Conservation (phyloP, 31 red algal genomes). For the Porphyra umbilicalis region DNA sequence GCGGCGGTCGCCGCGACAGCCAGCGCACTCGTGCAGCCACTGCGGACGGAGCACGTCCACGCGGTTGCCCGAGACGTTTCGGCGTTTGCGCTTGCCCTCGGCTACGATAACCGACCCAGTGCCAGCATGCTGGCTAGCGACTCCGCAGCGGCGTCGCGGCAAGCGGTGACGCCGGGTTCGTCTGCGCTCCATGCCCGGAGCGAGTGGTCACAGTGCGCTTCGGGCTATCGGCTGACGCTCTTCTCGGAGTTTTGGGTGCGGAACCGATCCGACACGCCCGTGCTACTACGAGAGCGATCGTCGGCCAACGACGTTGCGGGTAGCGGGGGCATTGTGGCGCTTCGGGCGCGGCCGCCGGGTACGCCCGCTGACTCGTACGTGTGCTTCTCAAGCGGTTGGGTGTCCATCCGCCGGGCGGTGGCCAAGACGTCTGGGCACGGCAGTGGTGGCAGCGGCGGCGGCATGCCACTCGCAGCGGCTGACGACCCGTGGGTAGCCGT, state of each 20-base stretch:
- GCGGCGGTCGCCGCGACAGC: neutral
- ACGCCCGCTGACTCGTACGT: conserved; percentile 39
- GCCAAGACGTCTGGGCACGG: neutral
- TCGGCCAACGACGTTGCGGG: conserved; percentile 39
- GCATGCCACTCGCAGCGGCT: conserved; percentile 24
- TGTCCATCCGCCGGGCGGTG: conserved; percentile 25
- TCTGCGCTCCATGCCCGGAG: neutral
- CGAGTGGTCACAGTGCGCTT: neutral
- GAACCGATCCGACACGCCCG: conserved; percentile 49
- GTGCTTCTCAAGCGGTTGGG: conserved; percentile 65
- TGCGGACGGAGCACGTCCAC: neutral
- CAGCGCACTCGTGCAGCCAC: neutral
- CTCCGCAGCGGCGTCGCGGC: neutral
- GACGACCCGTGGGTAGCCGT: conserved; percentile 16
- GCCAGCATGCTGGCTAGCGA: neutral
- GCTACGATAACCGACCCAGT: neutral
- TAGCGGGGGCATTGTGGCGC: conserved; percentile 4
- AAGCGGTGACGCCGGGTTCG: neutral
- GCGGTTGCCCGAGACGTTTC: neutral
- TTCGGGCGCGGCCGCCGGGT: conserved; percentile 40
- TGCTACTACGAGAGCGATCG: conserved; percentile 40
- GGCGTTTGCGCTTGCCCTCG: neutral
- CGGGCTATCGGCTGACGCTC: conserved; percentile 4
- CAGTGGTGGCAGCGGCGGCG: conserved; percentile 1
- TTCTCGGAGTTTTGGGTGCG: conserved; percentile 65